Evolutionary conservation across 2,329 filamentous ascomycete genomes (phyloP), one percentile per base, ranked within the genome.

Genomic region (Xylaria sp.): DNA sequence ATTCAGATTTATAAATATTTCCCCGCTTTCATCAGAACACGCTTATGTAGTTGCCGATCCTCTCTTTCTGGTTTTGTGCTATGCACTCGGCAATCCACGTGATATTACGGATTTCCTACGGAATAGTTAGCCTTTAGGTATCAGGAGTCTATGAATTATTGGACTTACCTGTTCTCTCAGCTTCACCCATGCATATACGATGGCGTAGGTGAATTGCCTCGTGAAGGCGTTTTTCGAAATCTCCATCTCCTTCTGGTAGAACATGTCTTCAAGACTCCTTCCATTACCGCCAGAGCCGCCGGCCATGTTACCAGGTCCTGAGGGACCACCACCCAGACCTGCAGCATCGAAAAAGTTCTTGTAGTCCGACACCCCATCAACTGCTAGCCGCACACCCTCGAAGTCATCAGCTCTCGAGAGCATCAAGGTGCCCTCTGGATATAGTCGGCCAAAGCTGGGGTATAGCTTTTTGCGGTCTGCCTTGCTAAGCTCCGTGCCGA

Each of bases 11-110:
- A 47, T 50, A 62, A 40, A 59, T 25, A 35, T 59, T 59, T 23
- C 16, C 23, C 21, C 21, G 25, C 47, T 25, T 32, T n/a, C 48
- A 66, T 87, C 83, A 97, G 83, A 99, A 97, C 71, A 98, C 96
- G 82, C 94, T 97, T 81, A 99, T 99, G 83, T 97, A 99, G 84
- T 98, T 99, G 76, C 93, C 92, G 80, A 99, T 98, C 79, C 96
- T 90, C 82, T 99, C 96, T 85, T 99, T 99, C 83, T 99, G 96
- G 85, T 97, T 98, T 84, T 99, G 96, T 65, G 96, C 96, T 87
- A 99, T 99, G 84, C 96, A 99, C 83, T 99, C 96, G 25, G 96
- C 92, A 81, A 99, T 99, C 96, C 96, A 99, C 60, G 96, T 98
- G 78, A 99, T 97, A 83, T 99, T 99, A 73, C 96, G 92, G 77